These are phyloP conservation scores for Tricharina praecox DNA, from an alignment of 495 filamentous ascomycete species.

Conservation along the genomic window DNA sequence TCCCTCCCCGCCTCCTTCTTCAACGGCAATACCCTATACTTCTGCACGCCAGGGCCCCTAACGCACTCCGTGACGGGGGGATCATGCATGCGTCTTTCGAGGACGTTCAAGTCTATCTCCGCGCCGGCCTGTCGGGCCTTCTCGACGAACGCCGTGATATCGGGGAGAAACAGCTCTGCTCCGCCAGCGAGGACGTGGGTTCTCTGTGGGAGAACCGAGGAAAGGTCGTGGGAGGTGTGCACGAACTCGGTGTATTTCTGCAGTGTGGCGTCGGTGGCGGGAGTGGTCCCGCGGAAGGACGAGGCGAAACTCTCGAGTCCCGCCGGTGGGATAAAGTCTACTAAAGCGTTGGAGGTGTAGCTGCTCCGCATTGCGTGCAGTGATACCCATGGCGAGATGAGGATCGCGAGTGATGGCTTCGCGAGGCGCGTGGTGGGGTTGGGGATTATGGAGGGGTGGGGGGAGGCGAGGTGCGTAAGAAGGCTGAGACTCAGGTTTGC, in stretches of 20 bases:
- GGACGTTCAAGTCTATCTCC: neutral
- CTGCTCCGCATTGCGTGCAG: neutral
- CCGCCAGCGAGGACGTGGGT: neutral
- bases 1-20: neutral
- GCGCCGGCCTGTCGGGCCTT: neutral
- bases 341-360: neutral
- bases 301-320: neutral
- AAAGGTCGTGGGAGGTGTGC: neutral
- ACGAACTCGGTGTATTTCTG: slow-evolving; percentile 1
- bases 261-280: neutral
- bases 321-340: neutral
- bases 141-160: neutral
- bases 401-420: neutral
- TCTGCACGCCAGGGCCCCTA: neutral
- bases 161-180: neutral
- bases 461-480: neutral
- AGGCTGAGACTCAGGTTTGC: slow-evolving; percentile 1
- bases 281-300: neutral
- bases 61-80: neutral
- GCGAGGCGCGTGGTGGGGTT: neutral
- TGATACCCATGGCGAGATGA: neutral
- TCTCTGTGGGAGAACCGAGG: neutral
- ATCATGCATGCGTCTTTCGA: neutral
- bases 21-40: neutral
- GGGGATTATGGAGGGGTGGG: neutral